Percentiles rank a stretch among this genome's conserved stretches.
phyloP scores from a whole-genome alignment of 805 yeast species.

The Ascoidea tarda region DNA sequence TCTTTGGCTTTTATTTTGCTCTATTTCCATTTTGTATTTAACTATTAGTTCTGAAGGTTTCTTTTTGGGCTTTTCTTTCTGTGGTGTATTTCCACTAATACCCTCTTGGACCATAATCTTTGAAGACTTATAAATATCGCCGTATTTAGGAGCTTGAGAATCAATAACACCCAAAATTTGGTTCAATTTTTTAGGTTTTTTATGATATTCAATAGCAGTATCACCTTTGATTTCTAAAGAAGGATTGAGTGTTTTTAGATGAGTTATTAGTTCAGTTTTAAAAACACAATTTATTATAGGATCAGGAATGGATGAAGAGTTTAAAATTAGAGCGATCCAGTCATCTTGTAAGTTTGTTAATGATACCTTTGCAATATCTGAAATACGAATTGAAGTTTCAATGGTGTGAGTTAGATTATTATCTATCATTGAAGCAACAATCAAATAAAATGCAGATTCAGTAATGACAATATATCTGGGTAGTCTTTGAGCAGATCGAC shows the following conservation, averaged over 20 bases:
- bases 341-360: conserved; percentile 76
- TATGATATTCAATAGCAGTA: conserved; percentile 65
- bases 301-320: conserved; percentile 51
- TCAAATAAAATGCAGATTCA: conserved; percentile 41
- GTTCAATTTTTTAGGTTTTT: conserved; percentile 70
- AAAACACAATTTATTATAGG: conserved; percentile 66
- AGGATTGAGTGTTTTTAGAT: conserved; percentile 46
- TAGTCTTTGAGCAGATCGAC: conserved; percentile 74
- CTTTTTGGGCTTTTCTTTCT: conserved; percentile 67
- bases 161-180: conserved; percentile 56
- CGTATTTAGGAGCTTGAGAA: conserved; percentile 43
- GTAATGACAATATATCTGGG: conserved; percentile 67
- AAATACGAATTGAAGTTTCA: conserved; percentile 51
- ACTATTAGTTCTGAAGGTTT: conserved; percentile 12
- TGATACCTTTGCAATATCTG: conserved; percentile 44
- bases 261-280: conserved; percentile 81
- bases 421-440: conserved; percentile 62
- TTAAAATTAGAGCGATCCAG: conserved; percentile 68
- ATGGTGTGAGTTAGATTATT: conserved; percentile 40
- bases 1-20: conserved; percentile 2
- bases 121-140: conserved; percentile 81
- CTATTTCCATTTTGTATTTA: conserved; percentile 12
- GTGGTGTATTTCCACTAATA: conserved; percentile 54
- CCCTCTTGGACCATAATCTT: conserved; percentile 74
- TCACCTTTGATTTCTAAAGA: conserved; percentile 52